Evolutionary conservation across 108 stramenopile genomes (phyloP), one percentile per base, ranked within the genome.

Genomic region (Ochromonas danica): DNA sequence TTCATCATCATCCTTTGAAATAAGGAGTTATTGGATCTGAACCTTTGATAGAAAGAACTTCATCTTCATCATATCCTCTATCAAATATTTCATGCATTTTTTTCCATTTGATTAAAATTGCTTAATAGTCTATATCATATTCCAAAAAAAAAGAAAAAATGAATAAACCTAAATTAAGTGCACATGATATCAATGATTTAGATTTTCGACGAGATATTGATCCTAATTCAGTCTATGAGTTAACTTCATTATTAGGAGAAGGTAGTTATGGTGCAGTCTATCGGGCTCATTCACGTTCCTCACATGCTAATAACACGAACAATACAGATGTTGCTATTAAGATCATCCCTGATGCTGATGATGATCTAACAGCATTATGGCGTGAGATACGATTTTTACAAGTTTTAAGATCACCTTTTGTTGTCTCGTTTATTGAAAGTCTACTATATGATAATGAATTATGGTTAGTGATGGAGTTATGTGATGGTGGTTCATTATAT

Each of bases 261-360:
- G 86, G 86, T 40, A 84, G 84, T 1, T 87, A 87, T 39, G 86
- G 86, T 42, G 85, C 85, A 0, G 86, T 87, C 0, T 87, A 87
- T 72, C 70, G 81, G 10, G 86, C 83, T 25, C 77, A 84, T 40
- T 40, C 78, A 31, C 28, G 77, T 35, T 6, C 3, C 35, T 41
- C 27, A 28, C 45, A 75, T 27, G 6, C 6, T 6, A 77, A 84
- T 40, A 70, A n/a, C 1, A 25, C 10, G 61, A 77, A 84, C 42
- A 70, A n/a, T 1, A 25, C 10, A 41, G 82, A 87, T 72, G 80
- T 83, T n/a, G 86, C 86, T 1, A 85, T 85, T 1, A 87, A 87
- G 57, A 85, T 87, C 30, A 83, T 87, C 31, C 86, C 86, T n/a
- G 85, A 71, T 43, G 42, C 61, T 25, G 86, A 87, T 33, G 80